Conservation (phyloP, 768 basidiomycete genomes). For the Pulveroboletus sp. region DNA sequence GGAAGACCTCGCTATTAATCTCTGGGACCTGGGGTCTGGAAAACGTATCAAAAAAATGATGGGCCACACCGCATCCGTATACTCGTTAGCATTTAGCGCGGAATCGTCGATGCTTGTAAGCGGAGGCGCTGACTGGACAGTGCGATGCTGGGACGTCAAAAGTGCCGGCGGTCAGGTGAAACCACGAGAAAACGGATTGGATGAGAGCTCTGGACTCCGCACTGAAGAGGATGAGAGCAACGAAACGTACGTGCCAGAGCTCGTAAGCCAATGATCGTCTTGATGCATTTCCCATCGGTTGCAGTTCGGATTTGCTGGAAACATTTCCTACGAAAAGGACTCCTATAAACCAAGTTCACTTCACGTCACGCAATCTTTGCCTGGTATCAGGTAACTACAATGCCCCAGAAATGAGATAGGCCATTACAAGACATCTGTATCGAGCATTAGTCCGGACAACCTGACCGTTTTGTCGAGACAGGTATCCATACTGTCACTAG, state of each 20-base stretch:
- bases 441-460: not conserved
- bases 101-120: slow-evolving; percentile 91
- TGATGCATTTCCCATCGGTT: slow-evolving; percentile 6
- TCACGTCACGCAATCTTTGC: slow-evolving; percentile 93
- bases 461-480: not conserved
- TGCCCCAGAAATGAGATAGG: slow-evolving; percentile 53
- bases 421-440: not conserved
- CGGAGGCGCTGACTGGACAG: slow-evolving; percentile 92
- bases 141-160: slow-evolving; percentile 98
- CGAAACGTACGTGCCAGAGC: slow-evolving; percentile 62
- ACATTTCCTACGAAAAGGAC: slow-evolving; percentile 97
- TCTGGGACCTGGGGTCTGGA: slow-evolving; percentile 97
- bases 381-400: slow-evolving; percentile 79
- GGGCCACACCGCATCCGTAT: slow-evolving; percentile 86
- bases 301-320: slow-evolving; percentile 78
- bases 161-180: slow-evolving; percentile 65
- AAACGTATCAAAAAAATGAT: slow-evolving; percentile 94
- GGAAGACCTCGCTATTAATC: slow-evolving; percentile 88
- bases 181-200: slow-evolving; percentile 52
- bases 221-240: slow-evolving; percentile 49
- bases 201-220: slow-evolving; percentile 31
- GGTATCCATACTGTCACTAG: not conserved
- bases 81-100: slow-evolving; percentile 87
- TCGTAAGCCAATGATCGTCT: not conserved
- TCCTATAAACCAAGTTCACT: slow-evolving; percentile 88